Evolutionary conservation across 2,329 filamentous ascomycete genomes (phyloP).

Genomic region (Sarocladium oryzae): DNA sequence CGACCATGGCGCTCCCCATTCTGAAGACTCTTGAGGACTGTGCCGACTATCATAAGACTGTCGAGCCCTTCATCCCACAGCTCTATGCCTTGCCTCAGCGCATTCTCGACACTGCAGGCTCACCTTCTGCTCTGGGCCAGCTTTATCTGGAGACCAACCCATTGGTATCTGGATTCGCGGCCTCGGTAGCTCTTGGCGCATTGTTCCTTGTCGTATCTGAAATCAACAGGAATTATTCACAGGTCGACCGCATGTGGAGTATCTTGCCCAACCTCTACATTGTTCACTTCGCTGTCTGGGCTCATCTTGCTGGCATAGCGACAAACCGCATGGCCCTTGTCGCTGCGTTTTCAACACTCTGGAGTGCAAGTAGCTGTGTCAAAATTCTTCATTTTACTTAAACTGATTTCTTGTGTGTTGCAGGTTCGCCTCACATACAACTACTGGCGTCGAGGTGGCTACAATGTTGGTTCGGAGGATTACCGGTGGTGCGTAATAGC

Average conservation of each 20-base stretch:
- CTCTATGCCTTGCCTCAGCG: conserved; percentile 63
- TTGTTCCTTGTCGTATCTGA: conserved; percentile 74
- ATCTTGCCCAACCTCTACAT: conserved; percentile 83
- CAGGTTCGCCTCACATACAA: conserved; percentile 84
- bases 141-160: conserved; percentile 86
- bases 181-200: conserved; percentile 63
- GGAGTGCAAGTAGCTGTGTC: conserved; percentile 58
- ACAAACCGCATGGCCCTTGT: conserved; percentile 67
- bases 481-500: conserved; percentile 64
- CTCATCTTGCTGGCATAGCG: conserved; percentile 64
- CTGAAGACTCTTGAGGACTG: conserved; percentile 67
- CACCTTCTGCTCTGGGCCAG: conserved; percentile 55
- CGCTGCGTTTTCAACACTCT: conserved; percentile 62
- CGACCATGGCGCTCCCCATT: conserved; percentile 62
- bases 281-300: conserved; percentile 77
- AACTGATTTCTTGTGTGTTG: no score
- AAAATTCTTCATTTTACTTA: no score
- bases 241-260: conserved; percentile 90
- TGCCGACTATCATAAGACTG: conserved; percentile 66
- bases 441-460: conserved; percentile 94
- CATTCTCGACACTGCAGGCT: conserved; percentile 52
- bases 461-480: conserved; percentile 82
- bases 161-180: conserved; percentile 65
- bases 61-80: conserved; percentile 68
- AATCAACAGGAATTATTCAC: conserved; percentile 90